Percentiles rank a stretch among this genome's conserved stretches.
These are phyloP conservation scores for Aspergillus tamarii DNA, from an alignment of 2,329 filamentous ascomycete species.

Conservation along the genomic window DNA sequence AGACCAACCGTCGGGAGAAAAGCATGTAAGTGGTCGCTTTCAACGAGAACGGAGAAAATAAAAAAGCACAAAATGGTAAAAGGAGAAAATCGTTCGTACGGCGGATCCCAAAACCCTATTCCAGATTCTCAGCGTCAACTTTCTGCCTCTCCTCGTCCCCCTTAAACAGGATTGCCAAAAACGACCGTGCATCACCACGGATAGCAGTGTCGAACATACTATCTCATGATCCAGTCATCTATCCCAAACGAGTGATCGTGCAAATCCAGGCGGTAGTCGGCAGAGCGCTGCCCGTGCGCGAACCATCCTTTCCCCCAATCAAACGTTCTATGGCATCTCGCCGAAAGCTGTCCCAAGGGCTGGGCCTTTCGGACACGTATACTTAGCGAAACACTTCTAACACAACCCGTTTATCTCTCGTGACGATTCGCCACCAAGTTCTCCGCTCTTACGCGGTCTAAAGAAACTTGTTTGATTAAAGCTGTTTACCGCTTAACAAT, in stretches of 20 bases:
- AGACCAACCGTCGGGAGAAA: conserved; percentile 4
- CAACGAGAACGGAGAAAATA: not conserved
- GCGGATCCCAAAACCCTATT: conserved; percentile 15
- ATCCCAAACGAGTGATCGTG: conserved; percentile 23
- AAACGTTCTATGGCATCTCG: conserved; percentile 29
- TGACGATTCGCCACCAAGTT: conserved; percentile 31
- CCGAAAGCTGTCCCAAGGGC: conserved; percentile 32
- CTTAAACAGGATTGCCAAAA: conserved; percentile 14
- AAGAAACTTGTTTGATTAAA: conserved; percentile 20
- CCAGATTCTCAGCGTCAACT: conserved; percentile 10
- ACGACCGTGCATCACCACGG: conserved; percentile 21
- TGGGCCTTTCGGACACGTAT: conserved; percentile 29
- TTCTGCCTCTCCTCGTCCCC: conserved; percentile 2
- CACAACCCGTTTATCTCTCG: conserved; percentile 23
- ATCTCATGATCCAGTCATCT: conserved; percentile 22
- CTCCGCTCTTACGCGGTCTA: conserved; percentile 31
- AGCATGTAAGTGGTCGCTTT: conserved; percentile 9
- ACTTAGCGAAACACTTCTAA: conserved; percentile 25
- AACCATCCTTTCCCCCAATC: conserved; percentile 24
- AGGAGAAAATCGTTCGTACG: conserved; percentile 9
- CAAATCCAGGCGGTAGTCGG: conserved; percentile 23
- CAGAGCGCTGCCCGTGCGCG: conserved; percentile 29
- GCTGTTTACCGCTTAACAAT: conserved; percentile 68
- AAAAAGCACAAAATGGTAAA: not conserved
- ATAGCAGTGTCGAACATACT: conserved; percentile 21